Percentiles rank a stretch among this genome's conserved stretches.
Evolutionary conservation across 495 filamentous ascomycete species (phyloP).

Genomic region (Neurospora tetrasperma): DNA sequence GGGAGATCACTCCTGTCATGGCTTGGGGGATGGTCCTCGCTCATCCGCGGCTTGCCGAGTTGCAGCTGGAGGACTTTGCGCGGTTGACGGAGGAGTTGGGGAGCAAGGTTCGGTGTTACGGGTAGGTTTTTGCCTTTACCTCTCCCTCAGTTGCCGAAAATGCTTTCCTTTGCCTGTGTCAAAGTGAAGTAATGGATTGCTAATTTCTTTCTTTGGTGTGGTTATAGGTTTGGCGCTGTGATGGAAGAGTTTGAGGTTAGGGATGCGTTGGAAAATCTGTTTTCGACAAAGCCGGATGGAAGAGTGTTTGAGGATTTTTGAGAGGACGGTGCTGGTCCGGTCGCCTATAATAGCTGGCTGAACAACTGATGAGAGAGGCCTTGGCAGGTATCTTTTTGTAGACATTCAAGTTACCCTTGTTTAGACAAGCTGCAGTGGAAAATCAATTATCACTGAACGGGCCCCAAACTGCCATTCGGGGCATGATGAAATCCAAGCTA

Average conservation of each 20-base stretch:
- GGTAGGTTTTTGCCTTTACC: constrained; percentile 47
- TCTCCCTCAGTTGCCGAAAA: background rate
- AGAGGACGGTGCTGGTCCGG: background rate
- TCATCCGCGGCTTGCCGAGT: constrained; percentile 53
- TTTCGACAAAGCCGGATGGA: constrained; percentile 51
- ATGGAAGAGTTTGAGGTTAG: constrained; percentile 86
- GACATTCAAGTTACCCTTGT: background rate
- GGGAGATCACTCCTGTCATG: constrained; percentile 96
- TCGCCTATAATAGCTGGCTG: background rate
- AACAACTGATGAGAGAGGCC: background rate
- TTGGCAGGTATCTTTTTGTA: background rate
- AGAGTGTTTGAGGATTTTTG: background rate
- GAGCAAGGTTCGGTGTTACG: constrained; percentile 83
- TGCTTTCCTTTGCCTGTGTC: background rate
- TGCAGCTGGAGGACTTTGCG: constrained; percentile 62
- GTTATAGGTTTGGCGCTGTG: constrained; percentile 63
- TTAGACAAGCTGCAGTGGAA: background rate
- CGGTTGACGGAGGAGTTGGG: constrained; percentile 61
- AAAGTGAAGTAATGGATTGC: background rate
- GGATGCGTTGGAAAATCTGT: constrained; percentile 68
- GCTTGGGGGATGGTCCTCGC: constrained; percentile 73
- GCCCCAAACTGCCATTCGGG: background rate
- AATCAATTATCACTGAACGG: background rate
- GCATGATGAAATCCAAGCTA: background rate
- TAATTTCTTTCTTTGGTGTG: constrained; percentile 7